These are phyloP conservation scores for Aristolochia californica DNA, from an alignment of 164 flowering plant genomes.

Conservation along the genomic window DNA sequence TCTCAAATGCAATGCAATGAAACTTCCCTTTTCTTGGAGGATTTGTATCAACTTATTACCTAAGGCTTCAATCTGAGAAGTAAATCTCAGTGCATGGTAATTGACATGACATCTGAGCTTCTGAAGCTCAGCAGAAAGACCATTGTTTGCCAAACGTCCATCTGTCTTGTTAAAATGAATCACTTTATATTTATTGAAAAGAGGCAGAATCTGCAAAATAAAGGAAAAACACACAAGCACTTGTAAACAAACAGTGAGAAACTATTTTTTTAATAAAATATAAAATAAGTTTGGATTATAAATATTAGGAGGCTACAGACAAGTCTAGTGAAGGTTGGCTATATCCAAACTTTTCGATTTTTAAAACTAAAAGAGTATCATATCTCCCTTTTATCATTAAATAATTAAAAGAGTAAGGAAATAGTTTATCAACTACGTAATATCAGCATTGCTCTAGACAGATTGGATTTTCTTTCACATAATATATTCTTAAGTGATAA, in stretches of 20 bases:
- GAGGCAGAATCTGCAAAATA: slow-evolving; percentile 61
- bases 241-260: no score
- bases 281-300: no score
- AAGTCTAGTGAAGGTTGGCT: not conserved
- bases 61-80: slow-evolving; percentile 61
- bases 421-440: no score
- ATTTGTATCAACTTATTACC: slow-evolving; percentile 59
- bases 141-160: slow-evolving; percentile 79
- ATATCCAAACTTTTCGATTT: no score
- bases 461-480: no score
- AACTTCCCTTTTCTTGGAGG: slow-evolving; percentile 58
- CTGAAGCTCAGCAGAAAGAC: slow-evolving; percentile 57
- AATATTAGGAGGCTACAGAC: no score
- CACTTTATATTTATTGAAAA: slow-evolving; percentile 46
- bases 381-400: no score
- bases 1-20: slow-evolving; percentile 76
- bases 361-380: no score
- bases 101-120: slow-evolving; percentile 82
- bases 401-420: no score
- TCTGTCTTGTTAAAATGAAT: slow-evolving; percentile 81
- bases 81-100: slow-evolving; percentile 73
- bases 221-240: not conserved
- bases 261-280: no score
- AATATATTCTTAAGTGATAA: no score
- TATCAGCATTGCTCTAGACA: no score